Conservation (phyloP, 2,329 filamentous ascomycete species). For the Sclerotinia minor region DNA sequence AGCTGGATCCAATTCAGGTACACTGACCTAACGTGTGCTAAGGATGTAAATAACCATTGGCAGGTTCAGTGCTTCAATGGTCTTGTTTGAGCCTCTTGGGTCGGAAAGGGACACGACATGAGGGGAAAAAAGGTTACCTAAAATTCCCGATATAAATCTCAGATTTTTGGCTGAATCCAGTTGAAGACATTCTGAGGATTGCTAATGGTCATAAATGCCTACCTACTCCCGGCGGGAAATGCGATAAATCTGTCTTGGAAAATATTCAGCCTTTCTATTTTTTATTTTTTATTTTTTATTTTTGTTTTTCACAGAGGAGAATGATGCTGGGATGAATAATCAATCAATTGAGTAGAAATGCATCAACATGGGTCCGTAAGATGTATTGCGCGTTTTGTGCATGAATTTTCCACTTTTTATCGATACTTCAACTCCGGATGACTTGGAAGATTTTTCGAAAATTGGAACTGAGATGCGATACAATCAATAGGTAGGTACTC, state of each 20-base stretch:
- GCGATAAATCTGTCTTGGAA: neutral
- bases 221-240: neutral
- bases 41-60: neutral
- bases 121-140: neutral
- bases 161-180: neutral
- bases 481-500: no score
- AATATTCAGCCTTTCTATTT: neutral
- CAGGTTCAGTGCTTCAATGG: neutral
- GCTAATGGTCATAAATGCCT: neutral
- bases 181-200: neutral
- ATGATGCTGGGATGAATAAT: no score
- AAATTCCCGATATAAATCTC: neutral
- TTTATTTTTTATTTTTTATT: no score
- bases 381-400: neutral
- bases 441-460: neutral
- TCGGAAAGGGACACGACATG: neutral
- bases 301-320: no score
- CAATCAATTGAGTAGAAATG: neutral
- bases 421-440: neutral
- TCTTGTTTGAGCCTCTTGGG: neutral
- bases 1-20: neutral
- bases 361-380: neutral
- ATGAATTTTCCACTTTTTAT: conserved; percentile 11
- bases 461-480: no score
- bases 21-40: neutral